phyloP scores from a whole-genome alignment of 164 flowering plant genomes.

The Cinnamomum chago region DNA sequence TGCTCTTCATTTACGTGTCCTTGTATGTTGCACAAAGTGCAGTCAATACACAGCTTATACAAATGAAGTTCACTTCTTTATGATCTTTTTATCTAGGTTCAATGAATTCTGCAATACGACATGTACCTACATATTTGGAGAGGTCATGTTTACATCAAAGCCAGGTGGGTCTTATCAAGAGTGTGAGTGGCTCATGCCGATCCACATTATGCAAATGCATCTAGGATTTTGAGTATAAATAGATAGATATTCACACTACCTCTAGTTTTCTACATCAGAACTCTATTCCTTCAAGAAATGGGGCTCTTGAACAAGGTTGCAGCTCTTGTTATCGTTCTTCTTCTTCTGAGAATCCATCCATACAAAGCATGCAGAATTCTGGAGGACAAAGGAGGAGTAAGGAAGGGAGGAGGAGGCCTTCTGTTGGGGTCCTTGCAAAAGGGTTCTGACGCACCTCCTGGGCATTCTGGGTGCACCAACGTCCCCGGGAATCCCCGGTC shows the following conservation, averaged over 20 bases:
- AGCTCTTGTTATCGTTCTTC: conserved; percentile 4
- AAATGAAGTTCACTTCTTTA: too few species aligned
- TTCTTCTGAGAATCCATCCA: conserved; percentile 7
- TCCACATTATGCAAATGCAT: too few species aligned
- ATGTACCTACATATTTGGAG: too few species aligned
- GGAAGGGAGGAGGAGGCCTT: conserved; percentile 6
- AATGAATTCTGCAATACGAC: too few species aligned
- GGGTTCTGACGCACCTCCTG: conserved; percentile 30
- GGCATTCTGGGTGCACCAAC: conserved; percentile 32
- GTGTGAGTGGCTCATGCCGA: too few species aligned
- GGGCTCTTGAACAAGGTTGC: conserved; percentile 1
- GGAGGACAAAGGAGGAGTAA: conserved; percentile 16
- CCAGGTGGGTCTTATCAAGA: too few species aligned
- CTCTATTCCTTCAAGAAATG: conserved; percentile 1
- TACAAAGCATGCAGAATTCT: conserved; percentile 16
- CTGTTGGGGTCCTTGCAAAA: conserved; percentile 27
- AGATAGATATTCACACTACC: neutral
- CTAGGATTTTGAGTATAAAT: too few species aligned
- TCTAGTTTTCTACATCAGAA: neutral
- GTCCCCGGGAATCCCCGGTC: conserved; percentile 31
- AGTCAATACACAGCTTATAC: too few species aligned
- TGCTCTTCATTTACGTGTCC: too few species aligned
- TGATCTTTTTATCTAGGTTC: too few species aligned
- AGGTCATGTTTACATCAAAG: too few species aligned
- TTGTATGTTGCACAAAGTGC: too few species aligned